Evolutionary conservation across 2,329 filamentous ascomycete genomes (phyloP), one percentile per base, ranked within the genome.

Genomic region (Ascomycota sp.): DNA sequence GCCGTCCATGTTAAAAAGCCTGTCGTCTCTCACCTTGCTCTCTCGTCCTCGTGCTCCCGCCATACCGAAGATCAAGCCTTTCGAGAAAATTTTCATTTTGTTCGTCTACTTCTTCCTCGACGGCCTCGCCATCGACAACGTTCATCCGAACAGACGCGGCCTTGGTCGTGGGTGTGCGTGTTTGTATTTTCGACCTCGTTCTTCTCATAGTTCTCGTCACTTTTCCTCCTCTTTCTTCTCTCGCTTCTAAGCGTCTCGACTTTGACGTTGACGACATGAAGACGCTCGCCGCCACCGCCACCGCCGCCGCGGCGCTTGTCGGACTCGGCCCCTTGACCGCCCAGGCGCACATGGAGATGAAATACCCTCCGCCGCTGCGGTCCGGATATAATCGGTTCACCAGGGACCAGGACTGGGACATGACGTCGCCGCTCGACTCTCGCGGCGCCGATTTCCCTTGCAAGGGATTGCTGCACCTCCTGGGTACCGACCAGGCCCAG

Each of bases 371-470:
- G 10, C 65, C 67, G 6, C 53, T 71, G 40, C 52, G 53, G 32
- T 65, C 61, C 42, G 64, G 63, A 51, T 49, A 47, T 47, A 68
- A 69, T 53, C 52, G 57, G 28, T 50, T 58, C 41, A 48, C 56
- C 37, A 41, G 45, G 35, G 50, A 62, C 32, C 61, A 69, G 45
- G 76, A 85, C 55, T 81, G 76, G 56, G 67, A 65, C 40, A 80
- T 81, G 56, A 79, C 71, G 23, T 60, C 62, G 11, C 80, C 80
- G 3, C 61, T 89, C 28, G 45, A 52, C 2, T 44, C 57, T 13
- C 56, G 60, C 35, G 74, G 75, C 19, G 58, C 60, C 34, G 65
- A 83, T 51, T 89, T 69, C 48, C 75, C 79, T 5, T 89, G 80
- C 65, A 83, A 83, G 57, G 72, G 74, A 38, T 59, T 59, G 46